These are phyloP conservation scores for Penicillium hesseltinei DNA, from an alignment of 2,329 filamentous ascomycete species.

Conservation along the genomic window DNA sequence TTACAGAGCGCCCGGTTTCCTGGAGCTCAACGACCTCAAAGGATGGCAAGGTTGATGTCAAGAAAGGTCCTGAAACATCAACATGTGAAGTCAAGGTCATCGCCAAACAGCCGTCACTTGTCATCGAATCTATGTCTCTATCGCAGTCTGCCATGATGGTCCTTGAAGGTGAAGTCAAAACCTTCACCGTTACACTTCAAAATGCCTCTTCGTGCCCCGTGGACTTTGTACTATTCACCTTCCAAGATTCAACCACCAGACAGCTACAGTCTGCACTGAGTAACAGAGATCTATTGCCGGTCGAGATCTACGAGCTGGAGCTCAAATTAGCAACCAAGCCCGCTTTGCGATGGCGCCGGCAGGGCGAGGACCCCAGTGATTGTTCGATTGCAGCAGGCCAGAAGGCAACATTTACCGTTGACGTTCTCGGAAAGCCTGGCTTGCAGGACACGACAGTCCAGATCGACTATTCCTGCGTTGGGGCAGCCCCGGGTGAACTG, in stretches of 20 bases:
- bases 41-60: conserved; percentile 33
- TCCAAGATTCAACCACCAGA: conserved; percentile 81
- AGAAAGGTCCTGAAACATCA: conserved; percentile 37
- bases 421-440: conserved; percentile 82
- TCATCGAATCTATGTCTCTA: conserved; percentile 72
- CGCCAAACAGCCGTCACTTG: conserved; percentile 71
- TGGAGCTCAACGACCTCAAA: conserved; percentile 44
- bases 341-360: conserved; percentile 59
- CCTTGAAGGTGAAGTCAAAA: conserved; percentile 79
- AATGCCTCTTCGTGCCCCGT: conserved; percentile 75
- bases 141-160: conserved; percentile 88
- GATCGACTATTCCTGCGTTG: conserved; percentile 83
- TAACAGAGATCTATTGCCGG: conserved; percentile 72
- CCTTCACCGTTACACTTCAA: conserved; percentile 74
- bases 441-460: conserved; percentile 76
- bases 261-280: conserved; percentile 71
- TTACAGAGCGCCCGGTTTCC: conserved; percentile 47
- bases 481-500: conserved; percentile 65
- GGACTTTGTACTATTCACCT: conserved; percentile 82
- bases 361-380: conserved; percentile 47
- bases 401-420: conserved; percentile 72
- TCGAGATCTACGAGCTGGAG: conserved; percentile 84
- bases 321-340: conserved; percentile 72
- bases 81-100: conserved; percentile 68
- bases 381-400: conserved; percentile 65